These are phyloP conservation scores for Glomus cerebriforme DNA, from an alignment of 192 early-diverging fungal genomes.

Conservation along the genomic window DNA sequence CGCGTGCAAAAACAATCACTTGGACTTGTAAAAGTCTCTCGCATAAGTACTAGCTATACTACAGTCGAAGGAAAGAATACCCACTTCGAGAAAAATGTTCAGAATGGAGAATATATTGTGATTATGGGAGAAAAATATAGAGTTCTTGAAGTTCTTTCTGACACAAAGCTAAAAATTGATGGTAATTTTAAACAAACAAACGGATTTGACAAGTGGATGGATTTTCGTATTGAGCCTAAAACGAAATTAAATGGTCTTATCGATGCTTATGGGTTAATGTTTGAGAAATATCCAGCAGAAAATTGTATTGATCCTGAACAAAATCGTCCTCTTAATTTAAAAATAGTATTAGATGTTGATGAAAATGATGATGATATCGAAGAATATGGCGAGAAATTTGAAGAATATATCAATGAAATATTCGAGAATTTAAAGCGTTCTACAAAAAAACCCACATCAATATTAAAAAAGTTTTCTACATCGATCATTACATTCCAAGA, in stretches of 20 bases:
- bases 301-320: not conserved
- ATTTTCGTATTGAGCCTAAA: conserved; percentile 1
- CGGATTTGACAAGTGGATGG: not conserved
- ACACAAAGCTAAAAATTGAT: conserved; percentile 12
- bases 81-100: not conserved
- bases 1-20: not conserved
- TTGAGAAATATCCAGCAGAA: conserved; percentile 7
- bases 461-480: not conserved
- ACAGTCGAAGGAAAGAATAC: conserved; percentile 18
- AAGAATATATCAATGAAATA: not conserved
- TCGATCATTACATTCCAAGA: not conserved
- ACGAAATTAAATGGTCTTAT: not conserved
- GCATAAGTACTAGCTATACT: not conserved
- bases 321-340: not conserved
- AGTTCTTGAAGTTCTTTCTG: conserved; percentile 15
- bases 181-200: not conserved
- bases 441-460: not conserved
- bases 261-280: conserved; percentile 20
- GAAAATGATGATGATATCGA: not conserved
- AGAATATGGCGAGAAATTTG: not conserved
- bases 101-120: conserved; percentile 19
- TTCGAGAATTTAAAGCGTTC: not conserved
- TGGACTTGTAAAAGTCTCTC: not conserved
- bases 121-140: not conserved
- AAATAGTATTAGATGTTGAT: not conserved